Evolutionary conservation across 2,329 filamentous ascomycete species (phyloP).

Genomic region (Aspergillus calidoustus): DNA sequence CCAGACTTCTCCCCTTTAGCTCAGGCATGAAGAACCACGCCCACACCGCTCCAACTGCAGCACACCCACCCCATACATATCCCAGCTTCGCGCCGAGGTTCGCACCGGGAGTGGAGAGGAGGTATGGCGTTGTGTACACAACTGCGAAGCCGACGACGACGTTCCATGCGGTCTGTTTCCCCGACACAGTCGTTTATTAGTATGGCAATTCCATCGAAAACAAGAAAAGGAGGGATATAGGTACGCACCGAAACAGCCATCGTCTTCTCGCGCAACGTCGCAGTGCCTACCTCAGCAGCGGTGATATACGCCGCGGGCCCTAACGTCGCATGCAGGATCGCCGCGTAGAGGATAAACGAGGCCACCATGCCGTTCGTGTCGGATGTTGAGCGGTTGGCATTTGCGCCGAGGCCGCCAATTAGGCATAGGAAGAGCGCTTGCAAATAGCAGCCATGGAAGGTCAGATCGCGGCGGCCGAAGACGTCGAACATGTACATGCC

Average conservation of each 20-base stretch:
- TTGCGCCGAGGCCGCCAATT: background rate
- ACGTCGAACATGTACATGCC: constrained; percentile 1
- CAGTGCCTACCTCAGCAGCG: background rate
- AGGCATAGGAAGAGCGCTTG: constrained; percentile 1
- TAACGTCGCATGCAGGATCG: background rate
- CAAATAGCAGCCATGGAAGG: background rate
- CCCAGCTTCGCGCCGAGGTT: constrained; percentile 1
- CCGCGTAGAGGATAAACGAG: background rate
- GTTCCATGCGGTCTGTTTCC: background rate
- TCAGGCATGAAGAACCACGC: constrained; percentile 6
- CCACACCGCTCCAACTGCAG: background rate
- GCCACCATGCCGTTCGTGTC: constrained; percentile 1
- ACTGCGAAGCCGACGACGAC: constrained; percentile 1
- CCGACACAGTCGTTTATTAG: too few species aligned
- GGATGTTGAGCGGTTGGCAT: background rate
- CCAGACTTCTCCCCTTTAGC: background rate
- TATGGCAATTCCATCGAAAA: too few species aligned
- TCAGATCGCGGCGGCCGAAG: constrained; percentile 2
- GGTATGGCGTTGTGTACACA: background rate
- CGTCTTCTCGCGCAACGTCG: background rate
- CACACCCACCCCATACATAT: constrained; percentile 3
- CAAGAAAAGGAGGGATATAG: background rate
- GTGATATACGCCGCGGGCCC: background rate
- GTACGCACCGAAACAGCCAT: constrained; percentile 1
- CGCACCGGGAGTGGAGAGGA: constrained; percentile 1